A percentile compares a stretch with the other conserved stretches of the same genome.
Evolutionary conservation across 768 basidiomycete species (phyloP).

Genomic region (Sporobolomyces roseus): DNA sequence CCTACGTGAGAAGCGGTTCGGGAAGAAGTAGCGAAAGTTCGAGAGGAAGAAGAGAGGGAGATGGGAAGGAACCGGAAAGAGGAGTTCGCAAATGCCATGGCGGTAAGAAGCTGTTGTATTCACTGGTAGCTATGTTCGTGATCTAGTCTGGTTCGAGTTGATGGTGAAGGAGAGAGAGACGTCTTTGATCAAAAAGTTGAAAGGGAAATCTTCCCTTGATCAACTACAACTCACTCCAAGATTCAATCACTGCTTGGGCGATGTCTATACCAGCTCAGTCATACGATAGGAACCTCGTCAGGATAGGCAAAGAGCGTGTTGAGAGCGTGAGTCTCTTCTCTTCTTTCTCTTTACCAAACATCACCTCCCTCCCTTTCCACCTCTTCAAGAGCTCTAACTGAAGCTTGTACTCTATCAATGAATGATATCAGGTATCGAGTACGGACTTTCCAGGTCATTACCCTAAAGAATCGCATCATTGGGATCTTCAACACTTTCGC

Average conservation of each 20-base stretch:
- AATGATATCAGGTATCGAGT: constrained; percentile 63
- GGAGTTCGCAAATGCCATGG: background rate
- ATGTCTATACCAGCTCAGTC: constrained; percentile 4
- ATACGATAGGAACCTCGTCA: constrained; percentile 27
- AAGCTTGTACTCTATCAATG: too few species aligned
- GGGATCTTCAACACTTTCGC: constrained; percentile 71
- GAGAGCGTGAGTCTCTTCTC: constrained; percentile 28
- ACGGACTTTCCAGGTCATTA: constrained; percentile 88
- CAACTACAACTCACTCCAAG: background rate
- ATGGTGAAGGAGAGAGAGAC: too few species aligned
- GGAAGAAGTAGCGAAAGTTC: background rate
- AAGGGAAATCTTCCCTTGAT: too few species aligned
- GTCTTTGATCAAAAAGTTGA: too few species aligned
- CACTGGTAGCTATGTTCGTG: too few species aligned
- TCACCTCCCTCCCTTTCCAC: too few species aligned
- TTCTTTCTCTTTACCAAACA: background rate
- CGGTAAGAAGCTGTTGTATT: too few species aligned
- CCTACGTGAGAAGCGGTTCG: constrained; percentile 29
- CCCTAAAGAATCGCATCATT: constrained; percentile 76
- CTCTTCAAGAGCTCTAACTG: too few species aligned
- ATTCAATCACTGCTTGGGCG: too few species aligned
- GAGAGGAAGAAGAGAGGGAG: background rate
- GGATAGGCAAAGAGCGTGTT: constrained; percentile 39
- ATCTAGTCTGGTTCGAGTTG: too few species aligned
- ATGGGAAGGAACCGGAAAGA: background rate